A percentile compares a stretch with the other conserved stretches of the same genome.
These are phyloP conservation scores for Fusarium udum DNA, from an alignment of 2,329 filamentous ascomycete genomes.

Conservation along the genomic window DNA sequence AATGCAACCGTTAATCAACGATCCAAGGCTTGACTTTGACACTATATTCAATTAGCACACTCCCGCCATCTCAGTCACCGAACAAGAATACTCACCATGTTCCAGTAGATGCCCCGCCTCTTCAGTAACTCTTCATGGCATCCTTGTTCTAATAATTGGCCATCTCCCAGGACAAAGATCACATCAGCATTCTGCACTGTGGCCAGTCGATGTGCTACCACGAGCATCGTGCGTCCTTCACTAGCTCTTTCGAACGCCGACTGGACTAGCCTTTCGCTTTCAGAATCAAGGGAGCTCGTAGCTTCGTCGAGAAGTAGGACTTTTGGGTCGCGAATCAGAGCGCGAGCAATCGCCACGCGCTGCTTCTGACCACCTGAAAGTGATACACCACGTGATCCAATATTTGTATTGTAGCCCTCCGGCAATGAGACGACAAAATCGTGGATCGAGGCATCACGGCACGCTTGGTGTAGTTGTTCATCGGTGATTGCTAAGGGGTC, in stretches of 20 bases:
- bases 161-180: slow-evolving; percentile 80
- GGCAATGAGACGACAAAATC: slow-evolving; percentile 76
- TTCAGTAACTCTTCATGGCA: slow-evolving; percentile 62
- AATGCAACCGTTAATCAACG: slow-evolving; percentile 47
- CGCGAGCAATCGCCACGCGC: slow-evolving; percentile 74
- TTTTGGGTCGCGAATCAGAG: slow-evolving; percentile 71
- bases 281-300: slow-evolving; percentile 74
- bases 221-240: slow-evolving; percentile 72
- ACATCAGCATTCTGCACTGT: slow-evolving; percentile 82
- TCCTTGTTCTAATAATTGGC: slow-evolving; percentile 65
- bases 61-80: not conserved
- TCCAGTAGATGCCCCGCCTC: slow-evolving; percentile 64
- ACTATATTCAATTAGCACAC: slow-evolving; percentile 53
- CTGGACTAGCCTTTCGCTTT: slow-evolving; percentile 70
- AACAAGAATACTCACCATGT: slow-evolving; percentile 59
- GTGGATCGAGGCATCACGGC: slow-evolving; percentile 72
- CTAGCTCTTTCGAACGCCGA: slow-evolving; percentile 72
- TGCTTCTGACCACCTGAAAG: slow-evolving; percentile 79
- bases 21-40: slow-evolving; percentile 68
- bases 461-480: slow-evolving; percentile 61
- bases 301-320: slow-evolving; percentile 78
- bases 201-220: slow-evolving; percentile 79
- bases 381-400: slow-evolving; percentile 73
- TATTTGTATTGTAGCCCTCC: slow-evolving; percentile 72
- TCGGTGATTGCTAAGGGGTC: slow-evolving; percentile 62